A percentile compares a stretch with the other conserved stretches of the same genome.
phyloP scores from a whole-genome alignment of 2,329 filamentous ascomycete genomes.

The Rhytidhysteron rufulum region DNA sequence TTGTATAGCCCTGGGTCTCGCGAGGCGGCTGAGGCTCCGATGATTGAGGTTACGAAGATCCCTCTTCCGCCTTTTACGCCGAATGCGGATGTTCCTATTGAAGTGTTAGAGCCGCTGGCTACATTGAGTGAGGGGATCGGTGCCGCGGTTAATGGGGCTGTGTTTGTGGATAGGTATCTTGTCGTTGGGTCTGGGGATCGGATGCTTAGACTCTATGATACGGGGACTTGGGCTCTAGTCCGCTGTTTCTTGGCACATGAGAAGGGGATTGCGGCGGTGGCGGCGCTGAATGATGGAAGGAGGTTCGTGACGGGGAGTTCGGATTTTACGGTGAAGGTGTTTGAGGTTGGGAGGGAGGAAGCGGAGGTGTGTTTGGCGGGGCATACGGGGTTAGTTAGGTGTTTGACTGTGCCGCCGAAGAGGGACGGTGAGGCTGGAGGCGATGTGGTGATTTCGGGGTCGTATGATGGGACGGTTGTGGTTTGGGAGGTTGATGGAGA shows the following conservation, averaged over 20 bases:
- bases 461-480: constrained; percentile 1
- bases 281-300: not conserved
- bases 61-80: not conserved
- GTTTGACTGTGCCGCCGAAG: not conserved
- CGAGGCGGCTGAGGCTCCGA: not conserved
- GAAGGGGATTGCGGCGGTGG: constrained; percentile 2
- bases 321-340: not conserved
- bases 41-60: not conserved
- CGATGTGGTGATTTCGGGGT: not conserved
- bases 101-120: not conserved
- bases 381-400: constrained; percentile 3
- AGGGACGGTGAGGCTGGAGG: not conserved
- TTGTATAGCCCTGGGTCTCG: no score
- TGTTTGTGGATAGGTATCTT: constrained; percentile 1
- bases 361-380: not conserved
- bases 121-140: not conserved
- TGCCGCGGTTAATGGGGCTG: constrained; percentile 11
- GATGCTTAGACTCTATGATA: constrained; percentile 5
- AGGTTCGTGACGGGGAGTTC: not conserved
- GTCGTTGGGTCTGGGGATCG: constrained; percentile 7
- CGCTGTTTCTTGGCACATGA: not conserved
- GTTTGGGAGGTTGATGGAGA: not conserved
- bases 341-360: not conserved
- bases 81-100: not conserved
- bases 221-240: constrained; percentile 3